These are phyloP conservation scores for Westerdykella sp. DNA, from an alignment of 2,329 filamentous ascomycete species.

Conservation along the genomic window DNA sequence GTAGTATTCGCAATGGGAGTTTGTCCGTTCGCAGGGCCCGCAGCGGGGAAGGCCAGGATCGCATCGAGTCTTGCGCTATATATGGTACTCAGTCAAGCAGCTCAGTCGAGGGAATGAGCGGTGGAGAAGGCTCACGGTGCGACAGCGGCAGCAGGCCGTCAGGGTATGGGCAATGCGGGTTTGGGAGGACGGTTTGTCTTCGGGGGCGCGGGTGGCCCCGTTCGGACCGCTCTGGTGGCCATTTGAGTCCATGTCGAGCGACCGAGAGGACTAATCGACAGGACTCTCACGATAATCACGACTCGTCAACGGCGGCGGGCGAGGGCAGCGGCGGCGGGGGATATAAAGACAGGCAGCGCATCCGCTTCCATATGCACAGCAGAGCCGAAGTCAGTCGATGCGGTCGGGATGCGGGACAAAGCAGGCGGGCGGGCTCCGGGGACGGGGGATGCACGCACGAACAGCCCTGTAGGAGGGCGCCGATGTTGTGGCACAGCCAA, in stretches of 20 bases:
- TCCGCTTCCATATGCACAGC: slow-evolving; percentile 12
- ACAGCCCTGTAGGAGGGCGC: slow-evolving; percentile 2
- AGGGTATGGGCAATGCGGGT: slow-evolving; percentile 69
- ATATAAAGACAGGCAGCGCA: slow-evolving; percentile 12
- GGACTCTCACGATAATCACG: slow-evolving; percentile 1
- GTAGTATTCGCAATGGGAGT: slow-evolving; percentile 89
- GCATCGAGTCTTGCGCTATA: slow-evolving; percentile 82
- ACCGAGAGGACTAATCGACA: slow-evolving; percentile 1
- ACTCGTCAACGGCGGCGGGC: slow-evolving; percentile 2
- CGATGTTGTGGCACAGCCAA: slow-evolving; percentile 17
- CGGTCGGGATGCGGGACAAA: background rate
- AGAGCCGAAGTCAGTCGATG: slow-evolving; percentile 5
- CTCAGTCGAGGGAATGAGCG: slow-evolving; percentile 8
- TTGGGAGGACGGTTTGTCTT: slow-evolving; percentile 31
- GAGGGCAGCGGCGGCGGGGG: slow-evolving; percentile 8
- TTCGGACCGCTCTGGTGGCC: slow-evolving; percentile 15
- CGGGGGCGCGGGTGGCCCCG: slow-evolving; percentile 12
- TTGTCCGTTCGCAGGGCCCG: slow-evolving; percentile 84
- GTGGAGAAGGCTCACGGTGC: slow-evolving; percentile 53
- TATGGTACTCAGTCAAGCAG: background rate
- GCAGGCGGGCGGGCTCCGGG: background rate
- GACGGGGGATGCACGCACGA: background rate
- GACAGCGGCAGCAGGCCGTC: slow-evolving; percentile 73
- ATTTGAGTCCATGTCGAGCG: slow-evolving; percentile 19
- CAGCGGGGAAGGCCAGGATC: slow-evolving; percentile 89